A percentile compares a stretch with the other conserved stretches of the same genome.
Evolutionary conservation across 768 basidiomycete genomes (phyloP).

Genomic region (Lentinula lateritia): DNA sequence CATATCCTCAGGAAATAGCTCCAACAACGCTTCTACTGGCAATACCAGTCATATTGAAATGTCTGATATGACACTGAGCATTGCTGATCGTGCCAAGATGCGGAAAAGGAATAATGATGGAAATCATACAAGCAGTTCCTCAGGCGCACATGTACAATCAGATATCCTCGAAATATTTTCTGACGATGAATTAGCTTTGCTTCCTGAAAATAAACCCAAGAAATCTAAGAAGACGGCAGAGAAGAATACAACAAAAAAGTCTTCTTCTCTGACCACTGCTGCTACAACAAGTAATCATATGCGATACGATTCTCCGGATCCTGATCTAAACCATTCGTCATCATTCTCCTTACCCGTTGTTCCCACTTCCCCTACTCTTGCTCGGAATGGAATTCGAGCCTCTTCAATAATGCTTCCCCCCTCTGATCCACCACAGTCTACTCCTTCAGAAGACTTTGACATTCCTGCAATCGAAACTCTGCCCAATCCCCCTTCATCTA

Average conservation of each 20-base stretch:
- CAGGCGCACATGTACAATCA: not conserved
- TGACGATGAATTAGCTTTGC: slow-evolving; percentile 32
- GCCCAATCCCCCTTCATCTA: slow-evolving; percentile 14
- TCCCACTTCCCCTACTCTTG: slow-evolving; percentile 14
- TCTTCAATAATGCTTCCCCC: slow-evolving; percentile 20
- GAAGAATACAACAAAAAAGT: not conserved
- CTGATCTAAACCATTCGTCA: not conserved
- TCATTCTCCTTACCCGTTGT: slow-evolving; percentile 3
- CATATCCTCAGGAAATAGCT: not conserved
- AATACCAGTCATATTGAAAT: not conserved
- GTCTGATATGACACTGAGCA: slow-evolving; percentile 24
- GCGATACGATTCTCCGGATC: slow-evolving; percentile 17
- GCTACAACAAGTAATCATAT: slow-evolving; percentile 20
- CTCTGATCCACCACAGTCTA: slow-evolving; percentile 28
- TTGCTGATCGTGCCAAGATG: slow-evolving; percentile 57
- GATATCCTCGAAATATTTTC: slow-evolving; percentile 37
- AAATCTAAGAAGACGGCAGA: slow-evolving; percentile 5
- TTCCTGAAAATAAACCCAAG: slow-evolving; percentile 22
- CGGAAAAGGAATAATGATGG: slow-evolving; percentile 34
- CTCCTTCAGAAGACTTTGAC: slow-evolving; percentile 11
- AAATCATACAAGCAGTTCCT: slow-evolving; percentile 1
- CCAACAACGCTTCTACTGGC: not conserved
- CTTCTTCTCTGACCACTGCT: slow-evolving; percentile 9
- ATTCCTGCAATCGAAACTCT: slow-evolving; percentile 32
- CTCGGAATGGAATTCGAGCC: not conserved